Conservation (phyloP, 2,329 filamentous ascomycete species). For the Reticulascus tulasneorum region DNA sequence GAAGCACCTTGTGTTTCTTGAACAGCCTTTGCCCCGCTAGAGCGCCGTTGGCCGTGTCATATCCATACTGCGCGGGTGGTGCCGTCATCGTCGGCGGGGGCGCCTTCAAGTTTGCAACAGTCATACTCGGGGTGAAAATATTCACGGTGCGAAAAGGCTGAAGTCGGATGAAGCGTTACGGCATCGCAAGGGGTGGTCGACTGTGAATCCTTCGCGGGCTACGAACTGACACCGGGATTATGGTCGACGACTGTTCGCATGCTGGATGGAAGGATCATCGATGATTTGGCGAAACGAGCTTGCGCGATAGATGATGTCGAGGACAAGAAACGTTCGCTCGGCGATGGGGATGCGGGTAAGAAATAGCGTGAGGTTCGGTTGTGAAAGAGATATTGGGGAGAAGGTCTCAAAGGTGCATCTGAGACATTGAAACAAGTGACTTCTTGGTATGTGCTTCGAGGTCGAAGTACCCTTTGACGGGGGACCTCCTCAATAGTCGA, state of each 20-base stretch:
- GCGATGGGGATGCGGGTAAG: neutral
- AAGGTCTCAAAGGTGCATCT: slow-evolving; percentile 7
- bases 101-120: slow-evolving; percentile 16
- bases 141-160: too few relatives aligned
- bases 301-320: neutral
- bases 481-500: too few relatives aligned
- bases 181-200: neutral
- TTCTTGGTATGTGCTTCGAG: neutral
- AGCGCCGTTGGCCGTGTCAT: slow-evolving; percentile 21
- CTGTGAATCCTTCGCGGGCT: slow-evolving; percentile 8
- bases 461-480: neutral
- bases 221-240: slow-evolving; percentile 8
- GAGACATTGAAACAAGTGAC: slow-evolving; percentile 10
- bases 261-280: slow-evolving; percentile 10
- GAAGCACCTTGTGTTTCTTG: slow-evolving; percentile 43
- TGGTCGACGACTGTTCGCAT: slow-evolving; percentile 10
- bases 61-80: slow-evolving; percentile 22
- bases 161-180: too few relatives aligned
- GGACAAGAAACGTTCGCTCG: neutral
- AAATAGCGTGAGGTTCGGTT: neutral
- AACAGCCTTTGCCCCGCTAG: slow-evolving; percentile 33
- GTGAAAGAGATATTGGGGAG: neutral
- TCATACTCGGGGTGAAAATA: too few relatives aligned
- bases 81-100: slow-evolving; percentile 29
- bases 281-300: slow-evolving; percentile 1